phyloP scores from a whole-genome alignment of 768 basidiomycete genomes.

The Boletus rubropictus region DNA sequence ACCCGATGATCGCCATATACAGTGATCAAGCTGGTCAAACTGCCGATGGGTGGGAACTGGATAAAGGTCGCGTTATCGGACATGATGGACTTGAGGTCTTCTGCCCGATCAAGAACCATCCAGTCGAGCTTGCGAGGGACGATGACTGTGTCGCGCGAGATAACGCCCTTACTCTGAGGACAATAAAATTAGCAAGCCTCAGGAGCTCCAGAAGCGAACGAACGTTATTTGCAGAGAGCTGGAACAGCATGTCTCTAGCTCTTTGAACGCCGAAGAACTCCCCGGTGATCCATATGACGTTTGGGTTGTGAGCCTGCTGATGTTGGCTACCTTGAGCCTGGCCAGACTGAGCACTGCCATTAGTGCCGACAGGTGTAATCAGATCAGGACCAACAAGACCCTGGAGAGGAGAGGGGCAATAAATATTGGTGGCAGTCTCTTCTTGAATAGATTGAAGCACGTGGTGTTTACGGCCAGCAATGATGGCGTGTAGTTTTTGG shows the following conservation, averaged over 20 bases:
- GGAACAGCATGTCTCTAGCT: constrained; percentile 91
- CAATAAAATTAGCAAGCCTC: neutral
- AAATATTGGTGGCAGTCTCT: constrained; percentile 96
- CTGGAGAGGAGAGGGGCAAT: constrained; percentile 85
- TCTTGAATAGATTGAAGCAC: constrained; percentile 90
- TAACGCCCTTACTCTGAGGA: constrained; percentile 74
- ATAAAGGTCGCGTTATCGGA: constrained; percentile 95
- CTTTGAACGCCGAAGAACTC: constrained; percentile 96
- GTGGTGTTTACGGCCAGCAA: constrained; percentile 83
- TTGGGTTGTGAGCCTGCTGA: constrained; percentile 50
- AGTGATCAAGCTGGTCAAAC: constrained; percentile 86
- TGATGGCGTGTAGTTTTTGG: constrained; percentile 86
- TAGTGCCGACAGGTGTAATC: constrained; percentile 32
- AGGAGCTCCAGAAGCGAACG: neutral
- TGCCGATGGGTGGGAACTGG: constrained; percentile 87
- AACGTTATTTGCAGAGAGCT: constrained; percentile 83
- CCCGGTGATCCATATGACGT: constrained; percentile 93
- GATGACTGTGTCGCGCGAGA: constrained; percentile 90
- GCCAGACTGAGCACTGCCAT: constrained; percentile 30
- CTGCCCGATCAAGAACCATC: constrained; percentile 95
- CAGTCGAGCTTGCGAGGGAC: constrained; percentile 96
- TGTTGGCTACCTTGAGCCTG: constrained; percentile 20
- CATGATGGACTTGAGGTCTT: constrained; percentile 90
- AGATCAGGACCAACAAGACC: constrained; percentile 73
- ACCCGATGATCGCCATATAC: constrained; percentile 92